These are phyloP conservation scores for Apocynum venetum DNA, from an alignment of 257 asterid species.

Conservation along the genomic window DNA sequence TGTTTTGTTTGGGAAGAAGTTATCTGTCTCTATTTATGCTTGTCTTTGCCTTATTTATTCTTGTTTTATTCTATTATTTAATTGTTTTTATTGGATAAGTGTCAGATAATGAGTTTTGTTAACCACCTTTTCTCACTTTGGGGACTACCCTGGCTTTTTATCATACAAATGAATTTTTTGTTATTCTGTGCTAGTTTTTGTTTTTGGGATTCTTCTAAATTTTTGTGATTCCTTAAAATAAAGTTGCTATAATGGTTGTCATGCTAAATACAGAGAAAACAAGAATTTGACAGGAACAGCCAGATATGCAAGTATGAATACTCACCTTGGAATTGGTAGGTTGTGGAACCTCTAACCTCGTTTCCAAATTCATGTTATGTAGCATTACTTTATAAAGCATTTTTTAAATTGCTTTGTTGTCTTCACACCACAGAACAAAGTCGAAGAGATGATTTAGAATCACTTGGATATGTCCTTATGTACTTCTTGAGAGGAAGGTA, in stretches of 20 bases:
- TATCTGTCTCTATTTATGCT: background rate
- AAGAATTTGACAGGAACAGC: slow-evolving; percentile 91
- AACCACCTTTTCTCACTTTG: background rate
- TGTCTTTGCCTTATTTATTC: background rate
- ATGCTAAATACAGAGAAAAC: slow-evolving; percentile 59
- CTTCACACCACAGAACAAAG: slow-evolving; percentile 66
- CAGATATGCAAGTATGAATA: slow-evolving; percentile 92
- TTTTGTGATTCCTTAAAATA: background rate
- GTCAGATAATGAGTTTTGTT: background rate
- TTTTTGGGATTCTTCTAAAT: background rate
- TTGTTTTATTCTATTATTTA: background rate
- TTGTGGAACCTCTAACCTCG: background rate
- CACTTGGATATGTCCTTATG: slow-evolving; percentile 92
- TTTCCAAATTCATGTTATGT: slow-evolving; percentile 10
- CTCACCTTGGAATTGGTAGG: slow-evolving; percentile 91
- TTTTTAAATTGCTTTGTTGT: slow-evolving; percentile 24
- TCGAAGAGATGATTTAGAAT: slow-evolving; percentile 93
- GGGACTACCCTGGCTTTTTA: background rate
- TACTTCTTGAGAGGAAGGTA: slow-evolving; percentile 93
- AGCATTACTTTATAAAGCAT: background rate
- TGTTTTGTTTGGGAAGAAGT: background rate
- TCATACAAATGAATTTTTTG: background rate
- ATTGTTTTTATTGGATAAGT: background rate
- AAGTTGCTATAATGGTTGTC: background rate
- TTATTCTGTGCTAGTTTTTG: background rate